Evolutionary conservation across 2,329 filamentous ascomycete species (phyloP).

Genomic region (Proliferodiscus dingleyae): DNA sequence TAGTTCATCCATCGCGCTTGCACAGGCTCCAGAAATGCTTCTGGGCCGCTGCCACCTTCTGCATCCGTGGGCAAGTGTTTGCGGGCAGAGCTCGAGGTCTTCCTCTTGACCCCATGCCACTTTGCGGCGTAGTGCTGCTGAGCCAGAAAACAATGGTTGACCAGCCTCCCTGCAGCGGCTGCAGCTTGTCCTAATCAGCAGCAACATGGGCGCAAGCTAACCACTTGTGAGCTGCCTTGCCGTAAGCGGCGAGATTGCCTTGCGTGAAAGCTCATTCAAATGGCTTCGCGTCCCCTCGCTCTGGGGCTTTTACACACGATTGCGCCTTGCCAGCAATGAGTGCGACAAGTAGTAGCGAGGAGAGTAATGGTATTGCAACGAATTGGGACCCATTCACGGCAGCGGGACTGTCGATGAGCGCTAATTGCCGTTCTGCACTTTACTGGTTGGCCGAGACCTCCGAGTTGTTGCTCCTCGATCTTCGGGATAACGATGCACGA

Average conservation of each 20-base stretch:
- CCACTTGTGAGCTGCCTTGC: too few species aligned
- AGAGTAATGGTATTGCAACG: constrained; percentile 14
- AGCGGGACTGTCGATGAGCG: constrained; percentile 7
- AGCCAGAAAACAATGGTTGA: too few species aligned
- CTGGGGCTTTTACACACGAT: background rate
- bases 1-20: background rate
- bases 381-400: constrained; percentile 17
- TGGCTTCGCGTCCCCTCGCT: background rate
- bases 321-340: constrained; percentile 5
- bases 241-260: background rate
- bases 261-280: background rate
- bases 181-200: too few species aligned
- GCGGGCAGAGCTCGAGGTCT: constrained; percentile 1
- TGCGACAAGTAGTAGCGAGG: constrained; percentile 9
- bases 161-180: too few species aligned
- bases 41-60: constrained; percentile 2
- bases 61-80: background rate
- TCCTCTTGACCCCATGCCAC: too few species aligned
- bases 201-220: too few species aligned
- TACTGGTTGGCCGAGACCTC: constrained; percentile 6
- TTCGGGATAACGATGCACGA: background rate
- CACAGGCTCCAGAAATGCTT: background rate
- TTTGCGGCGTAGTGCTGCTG: too few species aligned
- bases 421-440: constrained; percentile 12
- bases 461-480: constrained; percentile 12